Percentiles rank a stretch among this genome's conserved stretches.
Conservation (phyloP, 495 filamentous ascomycete species). For the Penicillium crystallinum region DNA sequence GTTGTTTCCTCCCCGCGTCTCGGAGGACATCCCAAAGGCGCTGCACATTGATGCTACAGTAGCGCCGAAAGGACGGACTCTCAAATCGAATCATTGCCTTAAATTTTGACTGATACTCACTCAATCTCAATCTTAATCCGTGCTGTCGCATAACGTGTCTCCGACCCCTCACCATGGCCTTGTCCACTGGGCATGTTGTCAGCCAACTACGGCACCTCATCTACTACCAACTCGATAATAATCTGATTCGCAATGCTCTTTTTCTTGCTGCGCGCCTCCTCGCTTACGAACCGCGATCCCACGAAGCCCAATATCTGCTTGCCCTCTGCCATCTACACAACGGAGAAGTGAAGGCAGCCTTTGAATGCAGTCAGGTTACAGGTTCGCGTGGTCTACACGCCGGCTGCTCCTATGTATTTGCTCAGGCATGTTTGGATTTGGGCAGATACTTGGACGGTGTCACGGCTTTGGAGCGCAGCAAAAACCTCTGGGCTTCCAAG, state of each 20-base stretch:
- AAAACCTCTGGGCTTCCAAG: slow-evolving; percentile 62
- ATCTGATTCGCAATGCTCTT: slow-evolving; percentile 78
- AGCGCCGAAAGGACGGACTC: neutral
- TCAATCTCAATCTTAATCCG: neutral
- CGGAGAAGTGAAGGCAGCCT: slow-evolving; percentile 69
- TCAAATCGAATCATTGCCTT: slow-evolving; percentile 5
- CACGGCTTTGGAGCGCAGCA: slow-evolving; percentile 69
- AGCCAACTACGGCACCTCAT: slow-evolving; percentile 77
- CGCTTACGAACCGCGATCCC: slow-evolving; percentile 71
- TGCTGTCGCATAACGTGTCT: slow-evolving; percentile 6
- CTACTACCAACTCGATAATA: slow-evolving; percentile 91
- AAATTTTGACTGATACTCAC: slow-evolving; percentile 3
- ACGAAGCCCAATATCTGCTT: slow-evolving; percentile 77
- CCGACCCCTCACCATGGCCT: slow-evolving; percentile 56
- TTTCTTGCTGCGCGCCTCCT: slow-evolving; percentile 84
- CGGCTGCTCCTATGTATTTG: slow-evolving; percentile 88
- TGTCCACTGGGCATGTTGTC: slow-evolving; percentile 58
- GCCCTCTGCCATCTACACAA: slow-evolving; percentile 78
- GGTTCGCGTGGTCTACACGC: slow-evolving; percentile 66
- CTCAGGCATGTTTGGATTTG: slow-evolving; percentile 77
- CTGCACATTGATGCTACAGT: slow-evolving; percentile 2
- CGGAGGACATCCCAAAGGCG: slow-evolving; percentile 5
- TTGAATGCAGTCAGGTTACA: slow-evolving; percentile 60
- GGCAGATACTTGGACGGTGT: slow-evolving; percentile 76
- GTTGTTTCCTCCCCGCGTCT: slow-evolving; percentile 27